Base-by-base conservation (phyloP, 345 rosid genomes). In the Hirschfeldia incana region DNA sequence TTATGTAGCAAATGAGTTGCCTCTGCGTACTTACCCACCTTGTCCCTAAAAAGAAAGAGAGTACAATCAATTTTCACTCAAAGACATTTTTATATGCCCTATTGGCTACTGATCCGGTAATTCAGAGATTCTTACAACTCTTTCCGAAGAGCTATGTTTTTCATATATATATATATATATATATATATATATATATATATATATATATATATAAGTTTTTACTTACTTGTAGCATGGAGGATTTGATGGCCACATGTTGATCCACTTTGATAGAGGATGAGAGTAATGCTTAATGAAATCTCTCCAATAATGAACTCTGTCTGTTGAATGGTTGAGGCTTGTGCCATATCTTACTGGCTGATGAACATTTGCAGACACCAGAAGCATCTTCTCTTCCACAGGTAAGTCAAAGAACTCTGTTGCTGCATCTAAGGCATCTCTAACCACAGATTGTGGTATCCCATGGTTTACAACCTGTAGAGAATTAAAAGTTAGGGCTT, bases 271-370 rank as follows among this genome's bases (percentile, higher is more conserved):
- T 75, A 85, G 76, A 6, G 92, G 92, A 78, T 89, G 83, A 72
- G 88, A 81, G 82, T 87, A 87, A 75, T 85, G 89, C 78, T 89
- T 89, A 64, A 89, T 79, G 82, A 89, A 89, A 68, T 89, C 92
- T 79, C 92, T 85, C 92, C 92, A 87, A 69, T 80, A 89, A 55
- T 80, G 86, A 78, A 87, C 84, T 78, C 77, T 82, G 72, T 89
- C 90, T 15, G 29, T 83, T 53, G 75, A 62, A 67, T 84, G 92
- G 81, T 87, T 89, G 36, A 89, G 46, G 76, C 92, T 89, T 74
- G 90, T 87, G 46, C 92, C 90, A 65, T 87, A 89, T 32, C 92
- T 85, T 32, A 85, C 87, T 61, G 90, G 90, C 66, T 81, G 39
- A 76, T 85, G 83, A 70, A 89, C 87, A 72, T 86, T 37, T 63